Percentiles rank a stretch among this genome's conserved stretches.
Evolutionary conservation across 495 filamentous ascomycete species (phyloP).

Genomic region (Rhizodiscina lignyota): DNA sequence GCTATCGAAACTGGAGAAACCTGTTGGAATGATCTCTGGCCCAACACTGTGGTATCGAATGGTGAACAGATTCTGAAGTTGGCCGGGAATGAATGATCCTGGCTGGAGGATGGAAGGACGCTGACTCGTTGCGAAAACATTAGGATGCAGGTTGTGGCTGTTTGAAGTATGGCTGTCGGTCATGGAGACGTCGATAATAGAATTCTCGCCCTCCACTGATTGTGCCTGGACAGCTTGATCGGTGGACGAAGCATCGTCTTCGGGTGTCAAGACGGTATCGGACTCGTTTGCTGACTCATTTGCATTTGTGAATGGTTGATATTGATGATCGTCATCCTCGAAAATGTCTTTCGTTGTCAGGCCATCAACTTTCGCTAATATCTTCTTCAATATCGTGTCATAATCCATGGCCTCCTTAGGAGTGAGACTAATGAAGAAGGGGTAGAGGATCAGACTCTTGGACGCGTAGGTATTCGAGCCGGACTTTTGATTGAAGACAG

Average conservation of each 20-base stretch:
- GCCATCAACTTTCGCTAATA: conserved; percentile 36
- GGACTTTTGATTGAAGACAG: conserved; percentile 53
- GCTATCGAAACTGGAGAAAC: conserved; percentile 41
- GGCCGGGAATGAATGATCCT: conserved; percentile 29
- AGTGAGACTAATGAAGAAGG: conserved; percentile 42
- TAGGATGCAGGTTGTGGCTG: too few species aligned
- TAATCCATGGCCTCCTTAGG: conserved; percentile 43
- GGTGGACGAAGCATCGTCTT: conserved; percentile 54
- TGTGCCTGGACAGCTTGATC: conserved; percentile 53
- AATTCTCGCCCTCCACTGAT: conserved; percentile 79
- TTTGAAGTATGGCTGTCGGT: too few species aligned
- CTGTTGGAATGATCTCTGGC: conserved; percentile 41
- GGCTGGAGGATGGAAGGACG: conserved; percentile 32
- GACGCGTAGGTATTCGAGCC: conserved; percentile 25
- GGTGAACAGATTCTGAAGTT: conserved; percentile 44
- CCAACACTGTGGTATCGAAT: conserved; percentile 37
- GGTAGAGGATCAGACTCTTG: conserved; percentile 31
- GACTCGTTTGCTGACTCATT: conserved; percentile 36
- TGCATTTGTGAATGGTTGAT: conserved; percentile 10
- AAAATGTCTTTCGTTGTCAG: conserved; percentile 49
- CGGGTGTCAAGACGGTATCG: conserved; percentile 53
- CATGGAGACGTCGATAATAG: conserved; percentile 83
- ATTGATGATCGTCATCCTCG: conserved; percentile 27
- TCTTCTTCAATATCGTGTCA: conserved; percentile 43
- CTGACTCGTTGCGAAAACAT: conserved; percentile 11